Evolutionary conservation across 2,329 filamentous ascomycete species (phyloP), one percentile per base, ranked within the genome.

Genomic region (Truncatella angustata): DNA sequence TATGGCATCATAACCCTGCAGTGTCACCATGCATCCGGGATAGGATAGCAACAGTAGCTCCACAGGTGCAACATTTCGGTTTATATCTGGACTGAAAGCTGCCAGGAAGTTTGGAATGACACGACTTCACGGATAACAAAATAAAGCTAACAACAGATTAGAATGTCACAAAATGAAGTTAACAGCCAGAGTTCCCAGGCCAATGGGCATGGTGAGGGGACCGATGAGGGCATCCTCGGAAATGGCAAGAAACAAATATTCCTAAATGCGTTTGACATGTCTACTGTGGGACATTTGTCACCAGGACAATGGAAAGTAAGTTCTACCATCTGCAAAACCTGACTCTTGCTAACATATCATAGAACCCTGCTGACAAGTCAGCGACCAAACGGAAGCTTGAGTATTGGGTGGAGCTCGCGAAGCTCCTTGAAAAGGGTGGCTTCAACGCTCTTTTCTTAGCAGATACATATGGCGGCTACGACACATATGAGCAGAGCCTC

Each of bases 211-310:
- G 23, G 16, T 30, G 24, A 18, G n/a, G 37, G 18, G 3, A 14
- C 40, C 16, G 21, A 28, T 18, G 24, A 18, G 3, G 24, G 4
- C 16, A 26, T 24, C 4, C n/a, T 45, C 14, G 37, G 24, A 9
- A 53, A 61, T 26, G 60, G 56, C 5, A 79, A 76, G 62, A 81
- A 80, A 58, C 73, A 79, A 23, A 84, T 86, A 12, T 62, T 86
- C 5, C 70, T 86, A 43, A 86, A 86, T 69, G 83, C 82, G 3
- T 86, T 86, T 57, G 83, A 86, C 54, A 86, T 86, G 82, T 82
- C 75, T 2, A 85, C 82, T 0, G 75, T 86, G 5, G 83, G 83
- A 2, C 84, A 87, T 62, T 63, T 87, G 30, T 83, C 80, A 0
- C 82, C 83, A 1, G 84, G 84, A 1, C 84, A 87, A 68, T 87